Evolutionary conservation across 2,329 filamentous ascomycete genomes (phyloP), one percentile per base, ranked within the genome.

Genomic region (Didymella segeticola): DNA sequence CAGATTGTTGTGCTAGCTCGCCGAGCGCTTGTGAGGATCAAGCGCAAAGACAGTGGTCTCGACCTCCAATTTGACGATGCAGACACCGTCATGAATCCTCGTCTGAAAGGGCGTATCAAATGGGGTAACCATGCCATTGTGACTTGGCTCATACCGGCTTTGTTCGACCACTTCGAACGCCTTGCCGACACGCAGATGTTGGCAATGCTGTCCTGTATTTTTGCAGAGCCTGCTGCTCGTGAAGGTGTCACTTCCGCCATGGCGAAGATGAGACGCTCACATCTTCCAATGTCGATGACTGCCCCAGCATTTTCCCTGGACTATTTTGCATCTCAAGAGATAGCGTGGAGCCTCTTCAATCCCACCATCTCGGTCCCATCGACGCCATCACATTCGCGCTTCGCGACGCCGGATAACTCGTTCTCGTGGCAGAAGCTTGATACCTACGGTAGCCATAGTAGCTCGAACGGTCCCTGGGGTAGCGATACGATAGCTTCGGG

Each of bases 1-100:
- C 86, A 85, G 3, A 82, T 89, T 41, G 75, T 91, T 23, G 83
- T 92, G 6, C 84, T 93, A 58, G 89, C 89, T 14, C 84, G 82
- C 58, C 82, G 88, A 56, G 81, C 83, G 23, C 77, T 86, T 7
- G 76, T 83, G 2, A 76, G 80, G 26, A 76, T 80, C 34, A 80
- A 78, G 56, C 75, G 78, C 27, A 80, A 78, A 46, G 79, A 82
- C 56, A 81, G 77, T 61, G 78, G 78, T 4, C 57, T 81, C 34
- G 79, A 82, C 56, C 64, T 82, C 17, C 72, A 74, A n/a, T 78
- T 78, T 38, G 79, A 81, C 42, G 71, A 76, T 60, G 64, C 75
- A 63, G 65, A 76, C 48, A 52, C 63, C 5, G 75, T 77, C 29
- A 64, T 67, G 2, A 71, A 77, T 52, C 71, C 76, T 20, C 70